Evolutionary conservation across 1,139 yeast species (phyloP).

Genomic region (Candida dubliniensis): DNA sequence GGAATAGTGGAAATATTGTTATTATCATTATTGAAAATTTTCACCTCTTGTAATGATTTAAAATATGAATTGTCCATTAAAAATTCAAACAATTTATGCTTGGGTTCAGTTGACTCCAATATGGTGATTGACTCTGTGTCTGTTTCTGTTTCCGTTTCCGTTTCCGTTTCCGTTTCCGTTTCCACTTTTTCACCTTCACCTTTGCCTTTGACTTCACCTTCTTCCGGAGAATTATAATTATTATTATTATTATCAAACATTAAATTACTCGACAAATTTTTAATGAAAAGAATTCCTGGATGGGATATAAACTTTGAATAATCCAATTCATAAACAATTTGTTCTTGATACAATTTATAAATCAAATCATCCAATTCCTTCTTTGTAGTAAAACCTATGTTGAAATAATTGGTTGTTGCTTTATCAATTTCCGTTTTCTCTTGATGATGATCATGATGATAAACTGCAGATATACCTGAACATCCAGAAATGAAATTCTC

Average conservation of each 20-base stretch:
- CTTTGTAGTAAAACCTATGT: conserved; percentile 11
- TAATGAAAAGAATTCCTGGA: conserved; percentile 65
- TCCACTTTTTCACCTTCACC: no score
- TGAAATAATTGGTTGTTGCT: conserved; percentile 5
- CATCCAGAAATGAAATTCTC: conserved; percentile 6
- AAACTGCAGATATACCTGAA: conserved; percentile 6
- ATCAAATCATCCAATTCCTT: conserved; percentile 13
- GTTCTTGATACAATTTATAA: conserved; percentile 10
- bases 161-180: no score
- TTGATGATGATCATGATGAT: conserved; percentile 3
- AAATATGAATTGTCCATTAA: conserved; percentile 27
- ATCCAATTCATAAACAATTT: conserved; percentile 18
- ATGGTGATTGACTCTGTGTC: conserved; percentile 9
- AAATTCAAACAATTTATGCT: conserved; percentile 22
- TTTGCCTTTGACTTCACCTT: no score
- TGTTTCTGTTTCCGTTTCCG: no score
- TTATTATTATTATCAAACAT: conserved; percentile 10
- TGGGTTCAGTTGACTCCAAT: not conserved
- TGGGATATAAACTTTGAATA: conserved; percentile 53
- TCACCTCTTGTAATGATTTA: conserved; percentile 29
- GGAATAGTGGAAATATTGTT: not conserved
- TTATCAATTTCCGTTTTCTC: conserved; percentile 1
- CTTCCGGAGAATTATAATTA: no score
- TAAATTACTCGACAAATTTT: conserved; percentile 34
- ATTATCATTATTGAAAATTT: conserved; percentile 23